These are phyloP conservation scores for Boletus eberwhitei DNA, from an alignment of 768 basidiomycete species.

Conservation along the genomic window DNA sequence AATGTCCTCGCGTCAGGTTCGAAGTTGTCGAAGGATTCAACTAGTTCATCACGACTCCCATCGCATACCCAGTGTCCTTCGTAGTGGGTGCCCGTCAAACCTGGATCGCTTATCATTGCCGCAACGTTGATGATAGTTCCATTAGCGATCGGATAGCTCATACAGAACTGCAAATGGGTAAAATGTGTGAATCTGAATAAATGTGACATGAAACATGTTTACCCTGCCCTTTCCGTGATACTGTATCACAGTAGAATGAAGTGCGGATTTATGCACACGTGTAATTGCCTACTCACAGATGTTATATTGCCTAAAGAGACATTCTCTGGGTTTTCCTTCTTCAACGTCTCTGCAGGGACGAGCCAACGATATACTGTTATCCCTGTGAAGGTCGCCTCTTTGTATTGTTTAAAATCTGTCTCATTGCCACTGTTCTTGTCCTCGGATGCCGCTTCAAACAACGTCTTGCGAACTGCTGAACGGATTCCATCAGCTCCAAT, in stretches of 20 bases:
- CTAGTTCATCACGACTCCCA: constrained; percentile 31
- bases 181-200: neutral
- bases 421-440: neutral
- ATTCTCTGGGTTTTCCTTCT: constrained; percentile 22
- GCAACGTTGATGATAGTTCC: constrained; percentile 38
- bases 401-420: constrained; percentile 9
- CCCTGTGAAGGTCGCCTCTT: constrained; percentile 40
- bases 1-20: constrained; percentile 34
- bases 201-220: neutral
- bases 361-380: constrained; percentile 31
- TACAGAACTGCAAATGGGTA: constrained; percentile 31
- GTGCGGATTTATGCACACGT: neutral
- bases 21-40: constrained; percentile 31
- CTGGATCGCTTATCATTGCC: constrained; percentile 30
- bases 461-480: neutral
- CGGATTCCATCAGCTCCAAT: too few relatives aligned
- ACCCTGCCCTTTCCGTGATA: constrained; percentile 13
- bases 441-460: constrained; percentile 17
- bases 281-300: constrained; percentile 16
- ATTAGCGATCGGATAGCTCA: constrained; percentile 38
- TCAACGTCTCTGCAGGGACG: constrained; percentile 20
- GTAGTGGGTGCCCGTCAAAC: constrained; percentile 28
- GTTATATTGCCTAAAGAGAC: constrained; percentile 13
- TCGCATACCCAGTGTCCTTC: constrained; percentile 33
- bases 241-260: constrained; percentile 13